Base-by-base conservation (phyloP, 2,329 filamentous ascomycete genomes). In the Mycocentrospora acerina region DNA sequence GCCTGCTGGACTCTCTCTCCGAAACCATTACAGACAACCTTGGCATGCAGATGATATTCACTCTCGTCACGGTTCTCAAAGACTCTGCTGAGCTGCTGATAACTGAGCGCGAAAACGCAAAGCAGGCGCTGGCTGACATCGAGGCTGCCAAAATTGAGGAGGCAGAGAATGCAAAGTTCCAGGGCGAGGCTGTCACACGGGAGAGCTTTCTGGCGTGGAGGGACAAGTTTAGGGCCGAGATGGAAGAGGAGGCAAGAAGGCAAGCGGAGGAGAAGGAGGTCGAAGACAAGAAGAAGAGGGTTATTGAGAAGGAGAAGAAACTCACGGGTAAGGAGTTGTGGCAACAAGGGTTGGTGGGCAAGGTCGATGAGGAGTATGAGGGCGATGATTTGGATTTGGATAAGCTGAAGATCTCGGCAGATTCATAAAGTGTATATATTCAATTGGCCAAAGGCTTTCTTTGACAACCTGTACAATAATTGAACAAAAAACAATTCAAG, bases 31-130 rank as follows among this genome's bases (percentile, higher is more conserved):
- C 93, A 64, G 93, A 98, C 68, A 97, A 90, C 55, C 71, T 97
- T 43, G 93, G 93, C 47, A 97, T 97, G 85, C 88, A 90, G 38
- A 98, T 98, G 93, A 74, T 98, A 1, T 98, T 97, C 70, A 89
- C 91, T 0, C 74, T 98, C 16, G 86, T 94, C 37, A 88, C 86
- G 11, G 82, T 86, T 0, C 72, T 98, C 44, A 97, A 96, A 65
- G 93, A 98, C 42, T 78, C 80, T 35, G 91, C 90, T n/a, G 93
- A 98, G 72, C 78, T 83, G 54, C 78, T 98, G 42, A 82, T 97
- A 52, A 70, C 77, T 12, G 82, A 89, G 47, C 83, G 93, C 30
- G 81, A 83, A 59, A 80, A 81, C 41, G 85, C 76, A 7, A 79
- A 76, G 12, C 71, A 80, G 52, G 77, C 74, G 2, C 55, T 71